Evolutionary conservation across 495 filamentous ascomycete genomes (phyloP), one percentile per base, ranked within the genome.

Genomic region (Geoglossum glabrum): DNA sequence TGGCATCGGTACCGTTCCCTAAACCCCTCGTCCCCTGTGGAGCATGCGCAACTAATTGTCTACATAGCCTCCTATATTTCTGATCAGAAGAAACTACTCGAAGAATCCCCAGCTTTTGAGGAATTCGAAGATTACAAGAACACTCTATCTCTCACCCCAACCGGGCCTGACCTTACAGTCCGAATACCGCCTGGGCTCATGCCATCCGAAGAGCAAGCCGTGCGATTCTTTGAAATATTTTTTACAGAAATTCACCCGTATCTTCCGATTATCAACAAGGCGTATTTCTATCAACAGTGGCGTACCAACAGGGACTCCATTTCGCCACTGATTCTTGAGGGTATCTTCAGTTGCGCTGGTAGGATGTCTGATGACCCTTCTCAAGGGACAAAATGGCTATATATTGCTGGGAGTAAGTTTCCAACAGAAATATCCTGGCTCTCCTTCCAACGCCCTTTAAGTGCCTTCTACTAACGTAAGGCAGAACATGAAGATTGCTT

Each of bases 211-310:
- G 82, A 86, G 51, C 86, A 85, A 56, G 83, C 85, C 25, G 71
- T 87, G 69, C 74, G 85, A 33, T 93, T 90, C 66, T 95, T 99
- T 68, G 82, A 92, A 40, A 84, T 95, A 45, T 99, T 88, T 64
- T 99, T 99, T 64, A 73, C 76, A 55, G 80, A 95, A 62, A 86
- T 96, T 34, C 92, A 99, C 62, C 90, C 93, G 8, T 99, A 96
- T 64, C 82, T 94, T n/a, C 92, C 92, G 0, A 87, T 99, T 0
- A 70, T 97, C 57, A 90, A 94, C 67, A 83, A 87, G 63, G 68
- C 78, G 17, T 79, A 84, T 54, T 81, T 99, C 56, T 95, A 92
- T 66, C 83, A 86, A 17, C 89, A 95, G 72, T 99, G 93, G 93
- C 80, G 85, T 57, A 82, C 82, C 45, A 84, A 90, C 61, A 79